Evolutionary conservation across 2,329 filamentous ascomycete species (phyloP).

Genomic region (Penicillium sumatraense): DNA sequence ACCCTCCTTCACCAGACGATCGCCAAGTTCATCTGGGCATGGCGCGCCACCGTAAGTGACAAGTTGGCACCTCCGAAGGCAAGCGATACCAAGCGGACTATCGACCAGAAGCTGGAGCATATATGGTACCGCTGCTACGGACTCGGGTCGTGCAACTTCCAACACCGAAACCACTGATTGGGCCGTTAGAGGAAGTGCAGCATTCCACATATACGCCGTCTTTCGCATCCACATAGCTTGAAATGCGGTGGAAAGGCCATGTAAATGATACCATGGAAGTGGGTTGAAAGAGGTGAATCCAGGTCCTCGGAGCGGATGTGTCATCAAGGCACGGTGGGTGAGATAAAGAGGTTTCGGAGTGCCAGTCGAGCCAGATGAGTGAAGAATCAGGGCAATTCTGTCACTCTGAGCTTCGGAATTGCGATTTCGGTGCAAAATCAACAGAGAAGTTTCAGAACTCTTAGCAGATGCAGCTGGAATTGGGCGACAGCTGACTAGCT

Average conservation of each 20-base stretch:
- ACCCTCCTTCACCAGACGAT: constrained; percentile 42
- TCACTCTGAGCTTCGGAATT: constrained; percentile 33
- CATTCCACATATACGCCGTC: constrained; percentile 48
- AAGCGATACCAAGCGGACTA: constrained; percentile 38
- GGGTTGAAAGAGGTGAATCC: constrained; percentile 49
- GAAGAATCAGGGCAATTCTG: constrained; percentile 47
- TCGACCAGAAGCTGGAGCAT: constrained; percentile 47
- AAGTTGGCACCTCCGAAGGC: constrained; percentile 42
- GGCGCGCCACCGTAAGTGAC: constrained; percentile 49
- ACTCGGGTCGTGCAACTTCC: constrained; percentile 43
- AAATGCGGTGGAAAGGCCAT: constrained; percentile 48
- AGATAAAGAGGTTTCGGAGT: constrained; percentile 52
- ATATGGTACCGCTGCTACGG: constrained; percentile 49
- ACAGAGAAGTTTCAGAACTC: constrained; percentile 14
- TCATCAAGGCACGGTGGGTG: constrained; percentile 47
- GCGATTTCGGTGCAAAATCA: constrained; percentile 22
- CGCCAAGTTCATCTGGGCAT: constrained; percentile 49
- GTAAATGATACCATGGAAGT: constrained; percentile 51
- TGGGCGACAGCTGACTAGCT: constrained; percentile 30
- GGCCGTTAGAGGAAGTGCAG: constrained; percentile 45
- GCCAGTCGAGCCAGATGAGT: constrained; percentile 56
- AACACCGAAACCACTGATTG: constrained; percentile 41
- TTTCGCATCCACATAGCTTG: constrained; percentile 52
- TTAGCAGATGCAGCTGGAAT: constrained; percentile 18
- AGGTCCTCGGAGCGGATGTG: constrained; percentile 39